Base-by-base conservation (phyloP, 2,329 filamentous ascomycete genomes). In the Plenodomus biglobosus region DNA sequence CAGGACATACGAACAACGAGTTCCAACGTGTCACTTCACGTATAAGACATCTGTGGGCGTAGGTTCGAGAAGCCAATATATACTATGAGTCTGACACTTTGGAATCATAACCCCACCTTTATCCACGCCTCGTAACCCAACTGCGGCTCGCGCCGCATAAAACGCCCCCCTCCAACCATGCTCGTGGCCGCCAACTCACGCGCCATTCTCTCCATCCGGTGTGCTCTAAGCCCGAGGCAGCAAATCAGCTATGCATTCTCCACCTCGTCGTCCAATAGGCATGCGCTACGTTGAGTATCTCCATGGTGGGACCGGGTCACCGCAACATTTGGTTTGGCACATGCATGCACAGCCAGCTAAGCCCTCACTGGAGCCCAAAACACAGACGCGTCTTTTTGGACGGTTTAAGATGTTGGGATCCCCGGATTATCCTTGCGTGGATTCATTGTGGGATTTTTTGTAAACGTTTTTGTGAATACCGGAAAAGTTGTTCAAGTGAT, bases 281-380 rank as follows among this genome's bases (percentile, higher is more conserved):
- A 42, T 20, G 34, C 62, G 67, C 67, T 68, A 69, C 66, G 67
- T 70, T 66, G 61, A 64, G 52, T 57, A 59, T 57, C 63, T 50
- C 52, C 59, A 65, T 59, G 62, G 46, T 50, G 52, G 48, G 52
- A 48, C 61, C 61, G 58, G 58, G 64, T 62, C 65, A 68, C 66
- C 62, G 61, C 56, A n/a, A 63, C 62, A 62, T 63, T 62, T 51
- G 42, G 34, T 50, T 56, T 53, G 59, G 56, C 66, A 45, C 21
- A 69, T 61, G 62, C 63, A 64, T 32, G 27, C 27, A 53, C 55
- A 48, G 59, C 61, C 62, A 62, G 60, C 57, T 61, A 56, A 58
- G n/a, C n/a, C 55, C 58, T 55, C 48, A 43, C 54, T 52, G 48
- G 44, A 56, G 63, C 66, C 60, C 55, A 32, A 62, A 68, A 58